Conservation (phyloP, 192 early-diverging fungal genomes). For the Gonapodya sp. region DNA sequence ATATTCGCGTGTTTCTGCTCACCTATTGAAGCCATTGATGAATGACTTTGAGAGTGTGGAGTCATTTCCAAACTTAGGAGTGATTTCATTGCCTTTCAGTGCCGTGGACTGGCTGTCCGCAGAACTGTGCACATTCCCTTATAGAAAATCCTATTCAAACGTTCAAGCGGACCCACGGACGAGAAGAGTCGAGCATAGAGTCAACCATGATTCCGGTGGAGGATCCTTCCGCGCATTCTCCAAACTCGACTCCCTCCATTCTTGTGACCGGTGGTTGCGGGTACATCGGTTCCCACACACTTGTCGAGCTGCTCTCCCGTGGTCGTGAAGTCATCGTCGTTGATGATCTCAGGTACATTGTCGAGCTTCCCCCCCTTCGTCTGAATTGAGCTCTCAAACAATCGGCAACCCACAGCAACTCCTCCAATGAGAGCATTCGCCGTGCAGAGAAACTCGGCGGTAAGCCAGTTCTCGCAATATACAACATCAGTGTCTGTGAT, state of each 20-base stretch:
- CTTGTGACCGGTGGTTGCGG: slow-evolving; percentile 23
- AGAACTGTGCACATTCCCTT: no score
- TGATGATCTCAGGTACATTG: slow-evolving; percentile 19
- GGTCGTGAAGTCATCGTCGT: slow-evolving; percentile 21
- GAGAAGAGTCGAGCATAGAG: no score
- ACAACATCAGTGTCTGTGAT: slow-evolving; percentile 12
- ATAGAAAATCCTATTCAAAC: no score
- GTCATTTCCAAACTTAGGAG: no score
- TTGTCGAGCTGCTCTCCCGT: slow-evolving; percentile 12
- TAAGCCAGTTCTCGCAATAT: not conserved
- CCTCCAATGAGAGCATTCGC: not conserved
- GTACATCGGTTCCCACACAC: slow-evolving; percentile 25
- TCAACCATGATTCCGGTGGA: no score
- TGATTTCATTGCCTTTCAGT: no score
- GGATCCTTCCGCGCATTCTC: no score
- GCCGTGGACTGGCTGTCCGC: no score
- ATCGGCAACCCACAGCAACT: not conserved
- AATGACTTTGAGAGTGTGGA: no score
- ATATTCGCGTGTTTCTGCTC: no score
- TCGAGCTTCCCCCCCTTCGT: slow-evolving; percentile 14
- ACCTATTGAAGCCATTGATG: no score
- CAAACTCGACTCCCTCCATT: not conserved
- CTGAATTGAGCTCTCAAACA: not conserved
- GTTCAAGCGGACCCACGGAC: no score
- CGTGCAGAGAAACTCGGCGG: not conserved